Base-by-base conservation (phyloP, 192 early-diverging fungal species). In the Geosiphon pyriformis region DNA sequence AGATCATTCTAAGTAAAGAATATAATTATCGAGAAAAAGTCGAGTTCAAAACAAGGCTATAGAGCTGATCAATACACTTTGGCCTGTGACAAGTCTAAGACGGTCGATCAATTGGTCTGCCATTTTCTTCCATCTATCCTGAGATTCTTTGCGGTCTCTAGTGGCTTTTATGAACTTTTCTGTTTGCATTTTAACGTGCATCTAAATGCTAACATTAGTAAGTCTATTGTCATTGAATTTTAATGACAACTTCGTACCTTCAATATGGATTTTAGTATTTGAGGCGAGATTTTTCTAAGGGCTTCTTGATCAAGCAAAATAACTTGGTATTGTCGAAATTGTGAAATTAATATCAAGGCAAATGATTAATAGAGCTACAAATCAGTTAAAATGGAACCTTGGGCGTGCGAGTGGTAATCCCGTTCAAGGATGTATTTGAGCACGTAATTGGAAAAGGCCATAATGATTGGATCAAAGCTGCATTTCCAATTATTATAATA, bases 381-480 rank as follows among this genome's bases (percentile, higher is more conserved):
- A 15, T 15, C 6, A 42, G 15, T 10, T 42, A 6, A 42, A 42
- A 42, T 42, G 37, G 2, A 3, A 59, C 57, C 57, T 59, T 59
- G 57, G 55, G 25, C 18, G 35, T 35, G 31, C 1, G 32, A 3
- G 20, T 17, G 57, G 35, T 35, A 17, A 31, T 59, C 33, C 7
- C 23, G 32, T 20, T 35, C 32, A 8, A 59, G 20, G n/a, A 18
- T 20, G 22, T 33, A 20, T 59, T 34, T 32, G 4, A 59, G 1
- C 22, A 59, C 57, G 31, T 59, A 59, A 42, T 32, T 35, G 17
- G 57, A 59, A 30, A 59, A 59, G 18, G 32, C 57, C 57, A 59
- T 59, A n/a, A 59, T 37, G n/a, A 59, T 8, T 17, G 18, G 30
- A 33, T 59, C 30, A 23, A 59, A 59, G 4, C 57, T 59, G 23